Conservation (phyloP, 148 eudicot species). For the Chenopodium suecicum region DNA sequence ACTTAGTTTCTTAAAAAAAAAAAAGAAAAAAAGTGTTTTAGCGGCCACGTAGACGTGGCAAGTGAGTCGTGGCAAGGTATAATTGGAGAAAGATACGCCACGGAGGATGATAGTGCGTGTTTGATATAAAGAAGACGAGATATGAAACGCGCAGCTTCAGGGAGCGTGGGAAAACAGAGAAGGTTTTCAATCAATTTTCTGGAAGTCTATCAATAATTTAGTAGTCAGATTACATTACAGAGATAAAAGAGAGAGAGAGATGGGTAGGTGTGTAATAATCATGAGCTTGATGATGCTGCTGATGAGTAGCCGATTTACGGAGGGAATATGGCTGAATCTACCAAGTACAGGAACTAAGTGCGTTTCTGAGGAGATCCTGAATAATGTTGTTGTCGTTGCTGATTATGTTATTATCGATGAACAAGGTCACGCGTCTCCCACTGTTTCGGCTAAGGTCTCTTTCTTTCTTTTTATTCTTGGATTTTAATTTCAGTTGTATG, state of each 20-base stretch:
- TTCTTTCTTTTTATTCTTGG: neutral
- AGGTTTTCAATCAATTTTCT: too few species aligned
- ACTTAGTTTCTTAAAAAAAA: too few species aligned
- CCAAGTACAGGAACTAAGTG: slow-evolving; percentile 65
- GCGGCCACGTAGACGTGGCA: neutral
- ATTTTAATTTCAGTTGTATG: neutral
- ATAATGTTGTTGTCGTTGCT: slow-evolving; percentile 61
- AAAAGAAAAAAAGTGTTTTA: too few species aligned
- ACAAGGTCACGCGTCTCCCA: slow-evolving; percentile 31
- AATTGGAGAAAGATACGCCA: slow-evolving; percentile 1
- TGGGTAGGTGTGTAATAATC: slow-evolving; percentile 8
- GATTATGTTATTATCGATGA: slow-evolving; percentile 54
- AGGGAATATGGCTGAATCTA: slow-evolving; percentile 53
- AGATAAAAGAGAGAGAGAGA: neutral
- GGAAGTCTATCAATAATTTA: too few species aligned
- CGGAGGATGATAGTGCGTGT: slow-evolving; percentile 9
- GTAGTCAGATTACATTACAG: too few species aligned
- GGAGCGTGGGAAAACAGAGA: neutral
- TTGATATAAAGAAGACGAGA: neutral
- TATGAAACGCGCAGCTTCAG: neutral
- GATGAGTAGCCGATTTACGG: slow-evolving; percentile 22
- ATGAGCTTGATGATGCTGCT: slow-evolving; percentile 20
- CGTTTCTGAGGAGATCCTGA: slow-evolving; percentile 70
- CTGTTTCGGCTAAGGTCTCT: slow-evolving; percentile 49
- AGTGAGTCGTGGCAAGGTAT: neutral